Evolutionary conservation across 2,329 filamentous ascomycete genomes (phyloP), one percentile per base, ranked within the genome.

Genomic region (Zasmidium cellare): DNA sequence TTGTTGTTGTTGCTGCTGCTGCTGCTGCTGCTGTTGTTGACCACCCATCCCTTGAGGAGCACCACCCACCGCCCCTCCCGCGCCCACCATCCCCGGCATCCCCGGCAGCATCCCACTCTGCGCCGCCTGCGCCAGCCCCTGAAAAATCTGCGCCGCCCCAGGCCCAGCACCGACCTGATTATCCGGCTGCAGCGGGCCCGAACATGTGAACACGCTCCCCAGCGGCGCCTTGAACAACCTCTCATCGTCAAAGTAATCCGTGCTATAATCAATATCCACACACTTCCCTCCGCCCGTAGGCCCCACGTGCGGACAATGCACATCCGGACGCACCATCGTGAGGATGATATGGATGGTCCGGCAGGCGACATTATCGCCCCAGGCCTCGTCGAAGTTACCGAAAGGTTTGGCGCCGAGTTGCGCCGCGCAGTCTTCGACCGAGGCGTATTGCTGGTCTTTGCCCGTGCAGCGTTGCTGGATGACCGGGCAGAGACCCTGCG

Each of bases 321-420:
- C 63, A 14, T 68, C 63, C 11, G 69, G 69, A 24, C 67, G 45
- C 16, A 69, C 58, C 18, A 51, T 48, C 1, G 70, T 68, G 23
- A 79, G 67, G 19, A 79, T 66, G 23, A 77, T 57, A 61, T 79
- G 77, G 44, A 79, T 75, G 7, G 67, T 71, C 2, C 77, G 67
- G 61, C 76, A 79, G 23, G 75, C 75, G 9, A 79, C 64, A 51
- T 77, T 78, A 59, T 80, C 76, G 9, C 74, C 76, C 74, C 76
- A 79, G 0, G 72, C 72, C 58, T 77, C 72, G 52, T 77, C 74
- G 53, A 76, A 79, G 28, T 63, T 74, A 1, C 76, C 77, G 54
- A 75, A 78, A 0, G 66, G 58, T 65, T 76, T 76, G 38, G 55
- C 19, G 9, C 66, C 66, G 28, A 78, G 62, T 5, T 64, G 54